Conservation (phyloP, 345 rosid genomes). For the Toxicodendron radicans region DNA sequence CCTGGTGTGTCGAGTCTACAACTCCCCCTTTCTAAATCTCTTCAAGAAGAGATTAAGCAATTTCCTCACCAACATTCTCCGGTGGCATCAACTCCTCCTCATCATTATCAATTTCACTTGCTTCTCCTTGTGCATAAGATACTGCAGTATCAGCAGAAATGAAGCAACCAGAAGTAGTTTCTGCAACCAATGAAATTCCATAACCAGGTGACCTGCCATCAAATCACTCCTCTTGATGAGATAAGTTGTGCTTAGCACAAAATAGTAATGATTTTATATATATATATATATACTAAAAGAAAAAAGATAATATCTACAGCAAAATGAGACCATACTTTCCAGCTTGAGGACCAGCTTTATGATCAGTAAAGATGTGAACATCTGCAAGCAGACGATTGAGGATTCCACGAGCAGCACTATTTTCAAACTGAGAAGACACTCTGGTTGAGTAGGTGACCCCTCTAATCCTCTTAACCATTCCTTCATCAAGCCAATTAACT, state of each 20-base stretch:
- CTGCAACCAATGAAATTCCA: slow-evolving; percentile 90
- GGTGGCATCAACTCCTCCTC: slow-evolving; percentile 60
- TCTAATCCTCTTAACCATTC: slow-evolving; percentile 91
- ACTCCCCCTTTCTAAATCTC: slow-evolving; percentile 96
- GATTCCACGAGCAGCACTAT: slow-evolving; percentile 84
- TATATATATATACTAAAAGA: background rate
- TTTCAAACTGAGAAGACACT: slow-evolving; percentile 73
- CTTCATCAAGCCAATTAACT: slow-evolving; percentile 76
- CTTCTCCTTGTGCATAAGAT: slow-evolving; percentile 46
- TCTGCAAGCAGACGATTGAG: slow-evolving; percentile 82
- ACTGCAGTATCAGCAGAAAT: slow-evolving; percentile 75
- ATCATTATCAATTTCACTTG: slow-evolving; percentile 56
- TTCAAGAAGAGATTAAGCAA: slow-evolving; percentile 74
- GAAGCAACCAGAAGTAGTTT: slow-evolving; percentile 84
- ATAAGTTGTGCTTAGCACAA: background rate
- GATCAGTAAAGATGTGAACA: slow-evolving; percentile 76
- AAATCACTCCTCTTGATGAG: slow-evolving; percentile 18
- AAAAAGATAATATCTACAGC: background rate
- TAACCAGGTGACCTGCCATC: slow-evolving; percentile 83
- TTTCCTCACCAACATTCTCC: slow-evolving; percentile 74
- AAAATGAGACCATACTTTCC: slow-evolving; percentile 69
- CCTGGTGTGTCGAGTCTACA: slow-evolving; percentile 94
- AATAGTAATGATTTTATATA: too few relatives aligned
- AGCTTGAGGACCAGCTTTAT: slow-evolving; percentile 66
- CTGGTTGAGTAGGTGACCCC: slow-evolving; percentile 75